Base-by-base conservation (phyloP, 805 yeast genomes). In the Starmera quercuum region DNA sequence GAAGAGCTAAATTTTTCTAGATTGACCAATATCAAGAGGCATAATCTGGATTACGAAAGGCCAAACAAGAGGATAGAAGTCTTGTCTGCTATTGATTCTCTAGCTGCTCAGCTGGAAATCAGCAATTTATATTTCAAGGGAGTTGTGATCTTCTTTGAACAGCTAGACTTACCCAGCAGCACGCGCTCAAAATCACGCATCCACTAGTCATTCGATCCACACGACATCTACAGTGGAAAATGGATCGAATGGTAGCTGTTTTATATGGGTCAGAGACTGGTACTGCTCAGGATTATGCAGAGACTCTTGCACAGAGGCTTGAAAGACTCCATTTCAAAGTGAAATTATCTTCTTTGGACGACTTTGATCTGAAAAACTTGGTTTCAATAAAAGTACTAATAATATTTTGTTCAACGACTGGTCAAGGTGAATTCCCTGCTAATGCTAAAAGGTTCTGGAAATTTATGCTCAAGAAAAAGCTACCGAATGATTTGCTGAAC, bases 241-340 rank as follows among this genome's bases (percentile, higher is more conserved):
- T 42, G 47, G 42, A 39, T 31, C 48, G 56, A 33, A 48, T 56
- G 22, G 63, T 83, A 9, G 74, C 76, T 14, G 73, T 92, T 6
- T 60, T 92, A 1, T 88, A 82, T 56, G 97, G 97, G 0, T 79
- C 95, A 2, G 97, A 88, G 51, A 84, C 97, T 0, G 97, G 97
- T 1, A 88, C 83, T 49, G 72, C 95, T 1, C 83, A 82, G 47
- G 97, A 90, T 47, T 79, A 74, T 49, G 95, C 97, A 1, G 68
- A 70, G 26, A 66, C 75, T 21, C 58, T 88, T 17, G 68, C 75
- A 13, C 64, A 70, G 36, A 63, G 66, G 26, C 66, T 83, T 30
- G 71, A 72, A 33, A 67, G 83, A 42, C 56, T 64, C 32, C 71
- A 72, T 44, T 67, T 73, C 44, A 58, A 49, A 30, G 72, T 78